Evolutionary conservation across 768 basidiomycete species (phyloP), one percentile per base, ranked within the genome.

Genomic region (Naganishia antarctica): DNA sequence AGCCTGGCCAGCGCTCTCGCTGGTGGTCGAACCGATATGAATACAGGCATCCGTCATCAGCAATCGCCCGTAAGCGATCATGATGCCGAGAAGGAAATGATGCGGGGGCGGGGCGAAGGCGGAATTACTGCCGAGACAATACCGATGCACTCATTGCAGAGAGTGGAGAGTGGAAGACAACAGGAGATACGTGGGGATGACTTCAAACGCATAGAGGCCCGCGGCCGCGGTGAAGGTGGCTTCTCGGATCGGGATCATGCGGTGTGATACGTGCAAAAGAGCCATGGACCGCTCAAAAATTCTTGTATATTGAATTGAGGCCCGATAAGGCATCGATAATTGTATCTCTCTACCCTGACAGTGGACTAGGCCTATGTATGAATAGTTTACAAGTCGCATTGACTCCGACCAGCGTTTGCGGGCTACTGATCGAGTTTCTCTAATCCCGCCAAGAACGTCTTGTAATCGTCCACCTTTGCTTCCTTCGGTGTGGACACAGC

Each of bases 381-480:
- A 25, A 57, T 41, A 57, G n/a, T 37, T 37, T 34, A 57, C 21
- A 6, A 44, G 5, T 18, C 43, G n/a, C n/a, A n/a, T n/a, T n/a
- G n/a, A n/a, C n/a, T n/a, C n/a, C n/a, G n/a, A n/a, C n/a, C n/a
- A n/a, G n/a, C n/a, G n/a, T n/a, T n/a, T n/a, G n/a, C n/a, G 18
- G 4, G 37, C 37, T 25, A 57, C 34, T 57, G 37, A 23, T 57
- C 53, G 9, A 77, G 40, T 50, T 71, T 70, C 9, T 69, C 70
- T 50, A 77, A 49, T 11, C 76, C 76, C 4, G 70, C 73, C 64
- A 77, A 63, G 50, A 77, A 77, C 47, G 67, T 66, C 62, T 73
- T 68, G 68, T 77, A 77, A 65, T 77, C 76, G 9, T 64, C 60
- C n/a, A 46, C 66, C 12, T 45, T 64, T 41, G 50, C 49, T 4